Conservation (phyloP, 2,329 filamentous ascomycete species). For the Xylariaceae sp. region DNA sequence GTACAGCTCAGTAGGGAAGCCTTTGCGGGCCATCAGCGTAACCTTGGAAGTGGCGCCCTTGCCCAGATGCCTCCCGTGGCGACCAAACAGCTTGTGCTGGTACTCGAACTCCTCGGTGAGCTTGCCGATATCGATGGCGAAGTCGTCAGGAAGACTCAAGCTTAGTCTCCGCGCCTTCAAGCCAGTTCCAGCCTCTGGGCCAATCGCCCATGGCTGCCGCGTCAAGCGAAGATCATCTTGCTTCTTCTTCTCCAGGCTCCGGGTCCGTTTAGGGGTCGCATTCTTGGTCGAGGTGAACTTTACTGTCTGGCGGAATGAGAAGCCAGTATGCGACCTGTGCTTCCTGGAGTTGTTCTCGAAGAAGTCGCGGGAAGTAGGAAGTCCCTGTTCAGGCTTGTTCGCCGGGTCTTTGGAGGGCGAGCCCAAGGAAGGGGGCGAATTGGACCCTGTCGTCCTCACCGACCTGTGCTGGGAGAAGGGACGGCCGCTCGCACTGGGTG, state of each 20-base stretch:
- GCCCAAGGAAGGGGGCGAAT: conserved; percentile 27
- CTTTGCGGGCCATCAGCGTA: conserved; percentile 69
- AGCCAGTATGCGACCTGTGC: conserved; percentile 42
- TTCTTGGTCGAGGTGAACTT: conserved; percentile 33
- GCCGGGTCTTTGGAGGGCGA: conserved; percentile 18
- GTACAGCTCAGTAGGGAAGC: conserved; percentile 56
- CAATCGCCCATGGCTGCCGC: conserved; percentile 49
- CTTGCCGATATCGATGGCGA: conserved; percentile 62
- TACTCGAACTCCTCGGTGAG: conserved; percentile 64
- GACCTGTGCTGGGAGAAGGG: conserved; percentile 27
- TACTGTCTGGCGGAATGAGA: conserved; percentile 40
- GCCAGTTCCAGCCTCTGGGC: conserved; percentile 63
- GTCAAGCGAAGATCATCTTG: conserved; percentile 28
- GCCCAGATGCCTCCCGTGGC: conserved; percentile 67
- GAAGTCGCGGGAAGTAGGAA: conserved; percentile 39
- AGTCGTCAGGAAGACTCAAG: conserved; percentile 64
- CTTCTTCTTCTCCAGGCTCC: conserved; percentile 24
- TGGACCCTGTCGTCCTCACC: conserved; percentile 21
- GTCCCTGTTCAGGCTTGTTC: conserved; percentile 22
- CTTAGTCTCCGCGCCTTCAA: conserved; percentile 75
- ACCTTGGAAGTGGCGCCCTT: conserved; percentile 80
- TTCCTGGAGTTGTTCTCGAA: conserved; percentile 40
- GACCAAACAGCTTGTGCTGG: conserved; percentile 61
- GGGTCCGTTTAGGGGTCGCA: conserved; percentile 15
- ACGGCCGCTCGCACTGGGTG: conserved; percentile 14